Evolutionary conservation across 2,329 filamentous ascomycete species (phyloP), one percentile per base, ranked within the genome.

Genomic region (Amylocarpus encephaloides): DNA sequence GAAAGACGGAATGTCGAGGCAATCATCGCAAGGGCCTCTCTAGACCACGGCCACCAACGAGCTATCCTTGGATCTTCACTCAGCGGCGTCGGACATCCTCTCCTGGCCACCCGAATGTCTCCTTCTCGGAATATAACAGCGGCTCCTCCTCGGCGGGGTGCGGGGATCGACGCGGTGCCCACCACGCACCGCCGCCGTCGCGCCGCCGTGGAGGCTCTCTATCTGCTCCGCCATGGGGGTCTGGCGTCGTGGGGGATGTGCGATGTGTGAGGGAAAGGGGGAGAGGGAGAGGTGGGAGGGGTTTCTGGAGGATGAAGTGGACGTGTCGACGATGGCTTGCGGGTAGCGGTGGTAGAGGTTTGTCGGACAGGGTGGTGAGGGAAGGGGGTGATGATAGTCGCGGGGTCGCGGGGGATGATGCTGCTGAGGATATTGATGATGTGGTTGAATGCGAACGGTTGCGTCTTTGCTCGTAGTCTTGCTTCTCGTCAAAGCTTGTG

Each of bases 51-150:
- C 26, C 9, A 33, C 38, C 39, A 48, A 42, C 46, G 38, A 41
- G 46, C 46, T 48, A 48, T 48, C 39, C 46, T 39, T 39, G 46
- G 35, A 48, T 42, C 35, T 48, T 48, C 30, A 48, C 46, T 48
- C 46, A 48, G 46, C 32, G 39, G 46, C 19, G 46, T 36, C 46
- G 45, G 45, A 47, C 36, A 47, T 47, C 22, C 12, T 22, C 45
- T 22, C 12, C 40, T 19, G 40, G 5, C 12, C 18, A 16, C 18
- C 13, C 10, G 35, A 22, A 48, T 48, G 46, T 42, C 39, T 48
- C 46, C 46, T 43, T 43, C 46, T 42, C 38, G 6, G 39, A 43
- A 33, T 40, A 19, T 9, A 32, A n/a, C 12, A 5, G 12, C 34
- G 38, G 11, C 18, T n/a, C 32, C 32, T 16, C 42, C 30, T 29